Evolutionary conservation across 805 yeast species (phyloP).

Genomic region (Ogataea salicorniae): DNA sequence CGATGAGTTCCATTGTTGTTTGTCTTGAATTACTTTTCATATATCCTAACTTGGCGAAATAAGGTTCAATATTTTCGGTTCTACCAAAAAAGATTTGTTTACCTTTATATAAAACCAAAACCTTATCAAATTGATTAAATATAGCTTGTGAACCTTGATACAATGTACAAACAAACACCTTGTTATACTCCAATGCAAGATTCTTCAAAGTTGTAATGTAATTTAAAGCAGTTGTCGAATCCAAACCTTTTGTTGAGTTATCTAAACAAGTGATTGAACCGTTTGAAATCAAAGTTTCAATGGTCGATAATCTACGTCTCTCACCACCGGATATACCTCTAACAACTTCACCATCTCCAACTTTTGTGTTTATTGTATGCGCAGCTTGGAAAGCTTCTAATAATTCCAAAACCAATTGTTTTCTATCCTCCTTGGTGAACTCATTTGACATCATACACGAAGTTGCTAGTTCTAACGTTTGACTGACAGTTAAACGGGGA

Average conservation of each 20-base stretch:
- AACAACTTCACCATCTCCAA: slow-evolving; percentile 41
- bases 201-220: slow-evolving; percentile 60
- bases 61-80: slow-evolving; percentile 42
- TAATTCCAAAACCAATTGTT: neutral
- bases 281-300: slow-evolving; percentile 65
- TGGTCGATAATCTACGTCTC: slow-evolving; percentile 77
- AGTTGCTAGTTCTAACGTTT: slow-evolving; percentile 60
- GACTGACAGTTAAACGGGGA: slow-evolving; percentile 63
- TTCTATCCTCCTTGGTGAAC: neutral
- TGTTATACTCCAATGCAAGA: slow-evolving; percentile 9
- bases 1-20: slow-evolving; percentile 26
- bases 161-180: slow-evolving; percentile 16
- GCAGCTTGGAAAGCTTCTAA: slow-evolving; percentile 44
- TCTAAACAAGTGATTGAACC: slow-evolving; percentile 69
- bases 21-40: slow-evolving; percentile 14
- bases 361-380: slow-evolving; percentile 48
- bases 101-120: slow-evolving; percentile 53
- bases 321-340: slow-evolving; percentile 81
- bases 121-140: slow-evolving; percentile 60
- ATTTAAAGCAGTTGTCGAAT: slow-evolving; percentile 78
- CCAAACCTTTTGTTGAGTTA: slow-evolving; percentile 82
- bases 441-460: slow-evolving; percentile 37
- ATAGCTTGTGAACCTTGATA: slow-evolving; percentile 62
- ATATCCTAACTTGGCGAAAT: slow-evolving; percentile 62
- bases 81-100: slow-evolving; percentile 58